Conservation (phyloP, 176 grass and related monocot species). For the Otatea glauca region DNA sequence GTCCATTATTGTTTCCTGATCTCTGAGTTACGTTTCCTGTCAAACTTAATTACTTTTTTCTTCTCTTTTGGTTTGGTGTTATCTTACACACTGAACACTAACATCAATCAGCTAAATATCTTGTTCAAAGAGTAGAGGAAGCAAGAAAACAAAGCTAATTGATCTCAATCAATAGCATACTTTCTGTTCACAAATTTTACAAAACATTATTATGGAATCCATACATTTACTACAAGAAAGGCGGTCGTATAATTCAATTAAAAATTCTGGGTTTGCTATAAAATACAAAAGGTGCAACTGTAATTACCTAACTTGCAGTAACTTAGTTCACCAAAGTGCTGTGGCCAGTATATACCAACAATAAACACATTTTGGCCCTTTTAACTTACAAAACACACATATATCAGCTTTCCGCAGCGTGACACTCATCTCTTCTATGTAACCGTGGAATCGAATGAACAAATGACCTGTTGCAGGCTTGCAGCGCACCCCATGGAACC, state of each 20-base stretch:
- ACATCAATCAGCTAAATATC: background rate
- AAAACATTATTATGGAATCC: constrained; percentile 29
- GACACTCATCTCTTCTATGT: constrained; percentile 40
- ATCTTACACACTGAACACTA: background rate
- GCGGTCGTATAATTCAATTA: constrained; percentile 49
- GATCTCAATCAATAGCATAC: constrained; percentile 25
- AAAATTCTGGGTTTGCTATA: constrained; percentile 56
- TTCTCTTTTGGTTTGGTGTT: background rate
- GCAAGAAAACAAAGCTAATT: constrained; percentile 4
- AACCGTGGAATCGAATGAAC: constrained; percentile 48
- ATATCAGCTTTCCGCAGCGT: constrained; percentile 38
- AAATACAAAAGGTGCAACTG: constrained; percentile 66
- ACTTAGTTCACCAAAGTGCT: constrained; percentile 61
- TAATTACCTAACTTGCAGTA: constrained; percentile 67
- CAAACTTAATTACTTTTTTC: background rate
- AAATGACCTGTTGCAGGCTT: constrained; percentile 37
- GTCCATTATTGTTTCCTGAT: background rate
- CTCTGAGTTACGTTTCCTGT: background rate
- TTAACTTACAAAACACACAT: constrained; percentile 57
- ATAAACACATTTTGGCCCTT: constrained; percentile 69
- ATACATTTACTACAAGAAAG: constrained; percentile 45
- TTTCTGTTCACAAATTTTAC: constrained; percentile 37
- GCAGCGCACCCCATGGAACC: constrained; percentile 41
- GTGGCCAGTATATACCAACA: constrained; percentile 72
- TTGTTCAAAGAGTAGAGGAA: background rate